These are phyloP conservation scores for Nakazawaea wyomingensis DNA, from an alignment of 805 yeast genomes.

Conservation along the genomic window DNA sequence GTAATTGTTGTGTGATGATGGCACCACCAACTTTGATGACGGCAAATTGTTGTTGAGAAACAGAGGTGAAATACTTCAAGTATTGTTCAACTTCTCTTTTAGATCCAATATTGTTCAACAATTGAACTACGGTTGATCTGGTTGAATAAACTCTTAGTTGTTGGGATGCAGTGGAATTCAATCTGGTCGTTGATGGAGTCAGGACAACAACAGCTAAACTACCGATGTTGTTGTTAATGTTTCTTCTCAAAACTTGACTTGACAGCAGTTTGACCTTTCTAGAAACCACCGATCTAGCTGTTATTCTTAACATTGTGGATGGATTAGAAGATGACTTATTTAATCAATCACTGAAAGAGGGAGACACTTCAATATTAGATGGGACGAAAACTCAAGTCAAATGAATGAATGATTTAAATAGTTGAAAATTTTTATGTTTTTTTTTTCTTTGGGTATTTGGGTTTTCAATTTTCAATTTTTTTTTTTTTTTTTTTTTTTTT, in stretches of 20 bases:
- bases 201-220: no score
- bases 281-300: background rate
- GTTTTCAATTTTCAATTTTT: background rate
- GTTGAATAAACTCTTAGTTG: slow-evolving; percentile 46
- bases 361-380: no score
- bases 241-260: background rate
- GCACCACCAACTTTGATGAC: slow-evolving; percentile 99
- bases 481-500: background rate
- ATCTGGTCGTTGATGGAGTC: background rate
- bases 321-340: background rate
- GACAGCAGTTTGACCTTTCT: slow-evolving; percentile 1
- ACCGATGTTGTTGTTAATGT: background rate
- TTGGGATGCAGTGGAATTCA: background rate
- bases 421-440: background rate
- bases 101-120: slow-evolving; percentile 92
- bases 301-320: slow-evolving; percentile 1
- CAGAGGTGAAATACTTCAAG: slow-evolving; percentile 92
- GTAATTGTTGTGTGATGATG: slow-evolving; percentile 89
- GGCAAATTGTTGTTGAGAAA: slow-evolving; percentile 94
- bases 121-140: slow-evolving; percentile 91
- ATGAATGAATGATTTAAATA: background rate
- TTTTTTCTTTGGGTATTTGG: no score
- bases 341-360: background rate
- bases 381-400: background rate
- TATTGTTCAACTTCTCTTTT: slow-evolving; percentile 98